Evolutionary conservation across 2,329 filamentous ascomycete genomes (phyloP).

Genomic region (Fusarium begoniae): DNA sequence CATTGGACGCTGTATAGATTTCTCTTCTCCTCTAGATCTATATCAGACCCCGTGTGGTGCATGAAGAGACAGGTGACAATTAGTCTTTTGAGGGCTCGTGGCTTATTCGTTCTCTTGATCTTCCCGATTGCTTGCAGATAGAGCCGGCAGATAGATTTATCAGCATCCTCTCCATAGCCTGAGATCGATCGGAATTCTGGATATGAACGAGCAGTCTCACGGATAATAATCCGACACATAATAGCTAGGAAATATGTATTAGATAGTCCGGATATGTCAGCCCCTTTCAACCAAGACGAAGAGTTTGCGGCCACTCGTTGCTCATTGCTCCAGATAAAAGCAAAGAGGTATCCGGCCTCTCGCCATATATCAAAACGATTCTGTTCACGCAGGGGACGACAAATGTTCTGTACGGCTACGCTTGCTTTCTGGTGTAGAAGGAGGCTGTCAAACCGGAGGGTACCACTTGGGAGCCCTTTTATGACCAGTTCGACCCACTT

Average conservation of each 20-base stretch:
- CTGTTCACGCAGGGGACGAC: rapidly evolving
- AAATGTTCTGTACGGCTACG: rapidly evolving
- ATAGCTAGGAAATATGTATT: rapidly evolving
- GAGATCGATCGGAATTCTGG: rapidly evolving
- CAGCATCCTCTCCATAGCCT: rapidly evolving
- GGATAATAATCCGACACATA: rapidly evolving
- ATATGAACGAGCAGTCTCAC: rapidly evolving
- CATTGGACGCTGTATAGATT: rapidly evolving
- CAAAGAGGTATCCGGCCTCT: neutral
- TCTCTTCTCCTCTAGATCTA: rapidly evolving
- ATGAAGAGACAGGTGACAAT: rapidly evolving
- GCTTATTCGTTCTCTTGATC: rapidly evolving
- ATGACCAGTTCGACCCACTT: neutral
- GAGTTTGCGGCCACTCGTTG: rapidly evolving
- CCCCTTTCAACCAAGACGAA: neutral
- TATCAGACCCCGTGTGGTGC: rapidly evolving
- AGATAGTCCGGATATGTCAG: neutral
- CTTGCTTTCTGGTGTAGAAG: rapidly evolving
- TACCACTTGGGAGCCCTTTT: rapidly evolving
- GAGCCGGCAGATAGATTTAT: rapidly evolving
- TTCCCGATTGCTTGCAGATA: rapidly evolving
- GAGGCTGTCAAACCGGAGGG: neutral
- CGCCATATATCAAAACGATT: rapidly evolving
- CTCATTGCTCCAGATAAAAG: neutral
- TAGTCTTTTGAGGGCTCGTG: rapidly evolving